Evolutionary conservation across 257 asterid genomes (phyloP), one percentile per base, ranked within the genome.

Genomic region (Knoxia roxburghii): DNA sequence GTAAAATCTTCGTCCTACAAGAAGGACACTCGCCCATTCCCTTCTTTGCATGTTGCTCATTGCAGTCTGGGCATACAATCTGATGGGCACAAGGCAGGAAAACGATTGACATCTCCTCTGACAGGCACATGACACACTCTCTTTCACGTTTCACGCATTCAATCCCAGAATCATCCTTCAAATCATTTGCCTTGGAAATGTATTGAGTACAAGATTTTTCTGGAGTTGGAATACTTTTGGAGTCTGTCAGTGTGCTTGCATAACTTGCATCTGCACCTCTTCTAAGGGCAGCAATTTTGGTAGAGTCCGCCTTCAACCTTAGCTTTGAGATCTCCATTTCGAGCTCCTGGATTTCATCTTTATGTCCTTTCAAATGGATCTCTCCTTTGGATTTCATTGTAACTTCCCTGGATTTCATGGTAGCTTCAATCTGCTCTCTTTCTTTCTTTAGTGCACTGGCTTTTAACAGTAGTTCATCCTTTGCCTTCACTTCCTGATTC

Each of bases 21-120:
- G 99, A 90, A 46, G 99, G 99, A 75, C 99, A 94, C 70, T 94
- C 97, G 80, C 87, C 87, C 99, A 90, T 90, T 43, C 97, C 99
- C 79, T 88, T 90, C 84, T 94, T 90, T 83, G 87, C 89, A 49
- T 94, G 99, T 61, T 88, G 91, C 79, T 90, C 97, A 35, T 90
- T 94, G 89, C 99, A 90, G 57, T 73, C 71, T 5, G 74, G 73
- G 58, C 99, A 94, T 27, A 94, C 96, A 61, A 94, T 96, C 76
- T 88, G 96, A 78, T 94, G 99, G 13, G 96, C 99, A 64, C 99
- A 94, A 1, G 99, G 99, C 63, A 94, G 85, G 76, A 94, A 94
- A 65, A 94, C 89, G 10, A 94, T 89, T 0, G 95, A 85, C 96
- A 94, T 90, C 81, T 94, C 99, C 83, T 94, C 99, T 0, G 96